A percentile compares a stretch with the other conserved stretches of the same genome.
Conservation (phyloP, 345 rosid genomes). For the Turnera subulata region DNA sequence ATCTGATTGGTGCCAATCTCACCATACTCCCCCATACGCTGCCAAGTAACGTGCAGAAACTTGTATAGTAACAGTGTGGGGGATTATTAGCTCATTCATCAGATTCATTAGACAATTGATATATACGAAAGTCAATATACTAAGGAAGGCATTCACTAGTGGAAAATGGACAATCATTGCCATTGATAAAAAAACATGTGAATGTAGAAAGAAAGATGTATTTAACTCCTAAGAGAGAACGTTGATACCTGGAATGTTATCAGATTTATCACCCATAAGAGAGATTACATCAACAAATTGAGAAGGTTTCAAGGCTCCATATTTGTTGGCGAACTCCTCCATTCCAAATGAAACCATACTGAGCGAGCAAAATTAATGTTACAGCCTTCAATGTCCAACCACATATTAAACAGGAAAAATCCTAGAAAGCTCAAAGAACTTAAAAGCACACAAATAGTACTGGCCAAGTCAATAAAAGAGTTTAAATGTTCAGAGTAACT, state of each 20-base stretch:
- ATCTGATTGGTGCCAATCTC: too few species aligned
- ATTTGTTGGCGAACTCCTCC: conserved; percentile 85
- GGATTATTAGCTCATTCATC: too few species aligned
- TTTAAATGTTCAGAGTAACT: too few species aligned
- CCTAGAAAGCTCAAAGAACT: too few species aligned
- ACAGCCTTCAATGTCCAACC: neutral
- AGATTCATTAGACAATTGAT: too few species aligned
- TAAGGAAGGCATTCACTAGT: neutral
- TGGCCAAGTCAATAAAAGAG: too few species aligned
- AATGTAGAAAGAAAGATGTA: neutral
- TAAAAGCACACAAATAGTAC: too few species aligned
- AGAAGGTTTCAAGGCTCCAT: conserved; percentile 62
- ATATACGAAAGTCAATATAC: neutral
- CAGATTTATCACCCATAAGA: conserved; percentile 79
- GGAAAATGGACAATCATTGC: neutral
- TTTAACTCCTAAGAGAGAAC: neutral
- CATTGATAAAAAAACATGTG: neutral
- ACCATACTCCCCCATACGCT: too few species aligned
- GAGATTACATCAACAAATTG: conserved; percentile 86
- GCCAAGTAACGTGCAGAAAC: too few species aligned
- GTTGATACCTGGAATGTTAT: conserved; percentile 83
- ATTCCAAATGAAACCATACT: conserved; percentile 93
- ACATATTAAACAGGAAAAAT: neutral
- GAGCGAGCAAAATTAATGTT: conserved; percentile 23
- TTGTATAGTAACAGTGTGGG: too few species aligned